Base-by-base conservation (phyloP, 2,329 filamentous ascomycete genomes). In the Celoporthe dispersa region DNA sequence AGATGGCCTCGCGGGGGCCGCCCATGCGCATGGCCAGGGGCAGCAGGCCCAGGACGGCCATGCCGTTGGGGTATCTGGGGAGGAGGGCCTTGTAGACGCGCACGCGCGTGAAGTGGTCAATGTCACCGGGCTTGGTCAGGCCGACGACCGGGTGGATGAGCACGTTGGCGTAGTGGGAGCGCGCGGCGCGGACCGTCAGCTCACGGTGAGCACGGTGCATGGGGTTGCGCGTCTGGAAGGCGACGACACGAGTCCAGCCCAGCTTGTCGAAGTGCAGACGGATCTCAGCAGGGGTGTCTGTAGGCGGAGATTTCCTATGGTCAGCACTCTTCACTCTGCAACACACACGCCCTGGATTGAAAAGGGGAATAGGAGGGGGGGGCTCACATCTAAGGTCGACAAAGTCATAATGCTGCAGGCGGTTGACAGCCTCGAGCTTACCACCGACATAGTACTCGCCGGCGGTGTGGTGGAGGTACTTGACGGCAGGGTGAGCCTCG, bases 121-220 rank as follows among this genome's bases (percentile, higher is more conserved):
- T 99, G 82, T 99, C 96, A 81, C 96, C 96, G 70, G 96, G 96
- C 88, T 99, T 99, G 81, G 96, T 99, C 78, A 99, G 89, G 80
- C 96, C 96, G 74, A 99, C 96, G 74, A 99, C 96, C 72, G 96
- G 96, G 86, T 99, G 96, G 82, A 99, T 99, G 78, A 99, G 92
- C 75, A 99, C 96, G 81, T 99, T 99, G 81, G 96, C 96, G 82
- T 98, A 94, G 83, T 97, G 93, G 70, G 92, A 92, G 77, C 96
- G 95, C 75, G 96, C 96, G 75, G 96, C 96, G 78, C 96, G 94
- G 79, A 99, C 96, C 71, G 96, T 99, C 82, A 99, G 86, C 86
- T 99, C 96, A 84, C 96, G 90, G 84, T 99, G 96, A 81, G 96
- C 96, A 78, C 96, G 92, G 87, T 99, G 96, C 96, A 99, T 99